Evolutionary conservation across 371 early-diverging fungal genomes (phyloP).

Genomic region (Coemansia sp.): DNA sequence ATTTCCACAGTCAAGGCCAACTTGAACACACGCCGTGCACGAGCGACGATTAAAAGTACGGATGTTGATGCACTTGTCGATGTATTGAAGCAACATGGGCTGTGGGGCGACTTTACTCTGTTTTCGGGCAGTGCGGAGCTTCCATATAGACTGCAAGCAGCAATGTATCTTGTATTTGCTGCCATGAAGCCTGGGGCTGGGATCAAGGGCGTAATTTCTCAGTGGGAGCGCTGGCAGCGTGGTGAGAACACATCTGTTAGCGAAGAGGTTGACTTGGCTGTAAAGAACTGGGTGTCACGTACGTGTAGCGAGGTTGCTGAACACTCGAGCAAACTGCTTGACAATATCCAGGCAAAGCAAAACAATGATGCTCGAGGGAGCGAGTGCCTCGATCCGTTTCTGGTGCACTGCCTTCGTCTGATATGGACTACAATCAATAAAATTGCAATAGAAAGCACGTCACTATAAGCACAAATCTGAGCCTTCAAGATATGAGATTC

Average conservation of each 20-base stretch:
- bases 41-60: background rate
- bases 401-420: constrained; percentile 17
- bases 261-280: background rate
- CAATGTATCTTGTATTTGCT: constrained; percentile 25
- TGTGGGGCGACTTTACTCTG: constrained; percentile 41
- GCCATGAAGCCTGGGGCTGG: background rate
- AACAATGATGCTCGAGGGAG: too few relatives aligned
- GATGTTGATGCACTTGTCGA: constrained; percentile 14
- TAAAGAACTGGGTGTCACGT: constrained; percentile 6
- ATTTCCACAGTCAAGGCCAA: background rate
- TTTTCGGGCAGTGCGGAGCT: constrained; percentile 15
- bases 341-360: background rate
- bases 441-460: constrained; percentile 3
- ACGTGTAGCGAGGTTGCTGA: constrained; percentile 5
- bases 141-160: constrained; percentile 32
- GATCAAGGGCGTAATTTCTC: constrained; percentile 9
- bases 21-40: background rate
- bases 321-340: background rate
- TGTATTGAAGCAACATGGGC: constrained; percentile 20
- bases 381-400: constrained; percentile 1
- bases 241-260: background rate
- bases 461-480: too few relatives aligned
- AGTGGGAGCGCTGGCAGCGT: constrained; percentile 41
- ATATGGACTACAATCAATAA: constrained; percentile 25
- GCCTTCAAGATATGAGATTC: too few relatives aligned